These are phyloP conservation scores for Leishmania amazonensis DNA, from an alignment of 208 protist genomes.

Conservation along the genomic window DNA sequence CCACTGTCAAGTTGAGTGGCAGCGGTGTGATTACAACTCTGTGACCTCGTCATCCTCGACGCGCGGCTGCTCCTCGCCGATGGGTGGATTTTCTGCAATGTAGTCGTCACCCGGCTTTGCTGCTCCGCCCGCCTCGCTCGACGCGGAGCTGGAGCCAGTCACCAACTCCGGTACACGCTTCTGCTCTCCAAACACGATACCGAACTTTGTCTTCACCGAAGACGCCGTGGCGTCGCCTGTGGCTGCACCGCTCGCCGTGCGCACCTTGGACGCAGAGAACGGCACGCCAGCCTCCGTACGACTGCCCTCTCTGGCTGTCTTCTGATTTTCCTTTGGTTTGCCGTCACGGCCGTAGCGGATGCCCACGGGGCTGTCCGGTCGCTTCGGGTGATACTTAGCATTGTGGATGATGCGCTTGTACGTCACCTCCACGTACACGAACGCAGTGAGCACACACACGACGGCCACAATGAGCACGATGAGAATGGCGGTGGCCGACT, in stretches of 20 bases:
- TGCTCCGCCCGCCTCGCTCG: constrained; percentile 12
- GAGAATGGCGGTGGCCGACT: constrained; percentile 57
- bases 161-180: constrained; percentile 39
- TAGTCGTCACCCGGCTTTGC: constrained; percentile 7
- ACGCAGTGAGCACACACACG: constrained; percentile 49
- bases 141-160: constrained; percentile 14
- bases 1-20: neutral
- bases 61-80: constrained; percentile 51
- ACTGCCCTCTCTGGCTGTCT: constrained; percentile 24
- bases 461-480: constrained; percentile 63
- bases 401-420: constrained; percentile 73
- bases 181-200: constrained; percentile 58
- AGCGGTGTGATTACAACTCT: constrained; percentile 15
- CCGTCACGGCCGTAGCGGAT: constrained; percentile 62
- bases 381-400: constrained; percentile 69
- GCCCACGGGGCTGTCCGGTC: constrained; percentile 50
- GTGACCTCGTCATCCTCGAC: constrained; percentile 50
- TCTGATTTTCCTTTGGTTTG: constrained; percentile 37
- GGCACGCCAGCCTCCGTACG: constrained; percentile 13
- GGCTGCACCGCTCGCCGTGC: neutral
- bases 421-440: constrained; percentile 68
- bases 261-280: constrained; percentile 10
- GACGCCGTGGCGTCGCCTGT: constrained; percentile 5
- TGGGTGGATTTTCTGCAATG: constrained; percentile 23
- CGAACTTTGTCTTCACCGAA: constrained; percentile 60